Conservation (phyloP, 2,329 filamentous ascomycete species). For the Fusarium stilboides region DNA sequence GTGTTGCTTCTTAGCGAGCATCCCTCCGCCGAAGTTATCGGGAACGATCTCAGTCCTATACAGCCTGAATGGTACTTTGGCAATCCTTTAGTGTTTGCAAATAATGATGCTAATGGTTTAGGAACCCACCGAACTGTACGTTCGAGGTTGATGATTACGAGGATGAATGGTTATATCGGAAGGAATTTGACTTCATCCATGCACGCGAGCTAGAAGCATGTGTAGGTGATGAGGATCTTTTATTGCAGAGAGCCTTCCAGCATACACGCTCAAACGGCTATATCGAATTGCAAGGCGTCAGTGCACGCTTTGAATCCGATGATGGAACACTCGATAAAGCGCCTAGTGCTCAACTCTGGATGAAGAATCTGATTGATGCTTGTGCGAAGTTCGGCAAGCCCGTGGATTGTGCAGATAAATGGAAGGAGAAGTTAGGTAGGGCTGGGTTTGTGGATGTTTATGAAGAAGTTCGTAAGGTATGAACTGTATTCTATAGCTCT, state of each 20-base stretch:
- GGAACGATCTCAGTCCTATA: constrained; percentile 34
- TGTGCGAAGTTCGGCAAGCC: constrained; percentile 33
- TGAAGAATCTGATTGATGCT: constrained; percentile 8
- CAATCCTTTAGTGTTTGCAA: accelerated
- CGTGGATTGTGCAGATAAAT: constrained; percentile 13
- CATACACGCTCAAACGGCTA: constrained; percentile 8
- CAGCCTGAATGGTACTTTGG: constrained; percentile 25
- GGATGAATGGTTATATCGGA: constrained; percentile 28
- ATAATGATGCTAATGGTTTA: background rate
- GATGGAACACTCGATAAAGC: constrained; percentile 21
- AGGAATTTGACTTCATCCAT: constrained; percentile 25
- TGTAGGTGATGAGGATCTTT: background rate
- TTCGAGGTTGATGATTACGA: constrained; percentile 35
- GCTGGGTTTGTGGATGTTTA: constrained; percentile 24
- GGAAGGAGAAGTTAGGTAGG: constrained; percentile 8
- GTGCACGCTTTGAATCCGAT: constrained; percentile 12
- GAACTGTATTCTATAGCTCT: background rate
- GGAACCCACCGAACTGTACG: constrained; percentile 29
- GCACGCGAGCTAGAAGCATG: constrained; percentile 32
- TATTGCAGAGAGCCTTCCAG: background rate
- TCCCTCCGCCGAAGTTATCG: constrained; percentile 24
- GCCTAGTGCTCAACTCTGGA: constrained; percentile 15
- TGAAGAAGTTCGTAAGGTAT: constrained; percentile 16
- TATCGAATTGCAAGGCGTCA: constrained; percentile 25
- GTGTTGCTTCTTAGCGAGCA: constrained; percentile 10